Base-by-base conservation (phyloP, 1,284 basidiomycete species). In the Cutaneotrichosporon sp. region DNA sequence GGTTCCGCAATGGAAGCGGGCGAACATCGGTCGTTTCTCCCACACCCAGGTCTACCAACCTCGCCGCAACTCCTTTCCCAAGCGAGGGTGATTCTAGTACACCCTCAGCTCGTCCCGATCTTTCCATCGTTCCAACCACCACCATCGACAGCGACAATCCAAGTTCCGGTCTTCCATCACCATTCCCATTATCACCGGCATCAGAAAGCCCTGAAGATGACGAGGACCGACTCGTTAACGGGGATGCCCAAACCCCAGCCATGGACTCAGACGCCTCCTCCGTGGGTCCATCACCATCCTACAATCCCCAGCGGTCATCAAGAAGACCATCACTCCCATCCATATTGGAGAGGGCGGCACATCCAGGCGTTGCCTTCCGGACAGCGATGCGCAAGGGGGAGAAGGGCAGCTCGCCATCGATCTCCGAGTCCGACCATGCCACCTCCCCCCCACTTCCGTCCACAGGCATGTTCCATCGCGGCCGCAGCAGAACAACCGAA, bases 241-340 rank as follows among this genome's bases (percentile, higher is more conserved):
- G 22, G 12, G 5, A 22, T n/a, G 6, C 22, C 34, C 19, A 38
- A 19, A 27, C 46, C 5, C 46, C 46, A 12, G 26, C 20, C 16
- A 16, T 12, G 22, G 34, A 31, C 3, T 19, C 8, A 11, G 42
- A 47, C 29, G 14, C 29, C 10, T 14, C 29, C 14, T 31, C 29
- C 29, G 29, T 10, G 9, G 29, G 29, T 31, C 29, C 29, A 9
- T 41, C 46, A 12, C 46, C 46, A 11, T 39, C 22, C 24, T 41
- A 24, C 20, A 41, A 24, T 14, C 12, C 37, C 14, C 46, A 49
- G 11, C 48, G 48, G 10, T 61, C 66, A 0, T 70, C 70, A 2
- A 63, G 70, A 12, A 65, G 75, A 12, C 75, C 74, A 1, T 72
- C 72, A 16, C 58, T 75, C 0, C 75, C 75, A 0, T 71, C 72